These are phyloP conservation scores for Candida morakotiae DNA, from an alignment of 805 yeast genomes.

Conservation along the genomic window DNA sequence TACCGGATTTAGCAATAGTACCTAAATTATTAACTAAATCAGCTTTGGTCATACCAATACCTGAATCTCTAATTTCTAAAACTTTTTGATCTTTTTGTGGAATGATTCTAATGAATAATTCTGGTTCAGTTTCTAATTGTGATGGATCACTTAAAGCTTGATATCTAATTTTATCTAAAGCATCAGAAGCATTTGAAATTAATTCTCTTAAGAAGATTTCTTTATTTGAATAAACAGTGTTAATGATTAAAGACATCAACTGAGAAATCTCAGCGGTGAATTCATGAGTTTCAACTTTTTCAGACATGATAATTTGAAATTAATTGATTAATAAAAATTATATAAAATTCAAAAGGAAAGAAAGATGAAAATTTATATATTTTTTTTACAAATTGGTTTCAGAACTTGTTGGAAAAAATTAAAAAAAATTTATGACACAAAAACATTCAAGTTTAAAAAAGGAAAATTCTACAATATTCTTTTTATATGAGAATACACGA, in stretches of 20 bases:
- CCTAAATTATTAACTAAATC: constrained; percentile 98
- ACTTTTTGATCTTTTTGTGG: constrained; percentile 94
- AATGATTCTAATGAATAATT: constrained; percentile 93
- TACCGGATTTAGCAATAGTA: constrained; percentile 99
- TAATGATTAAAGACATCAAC: constrained; percentile 99
- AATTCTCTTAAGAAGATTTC: constrained; percentile 98
- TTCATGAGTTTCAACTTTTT: constrained; percentile 76
- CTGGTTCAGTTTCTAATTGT: constrained; percentile 91
- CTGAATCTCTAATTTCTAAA: constrained; percentile 96
- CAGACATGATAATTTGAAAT: constrained; percentile 36
- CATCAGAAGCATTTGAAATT: constrained; percentile 98
- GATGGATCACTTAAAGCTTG: constrained; percentile 91
- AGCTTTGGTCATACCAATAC: constrained; percentile 99
- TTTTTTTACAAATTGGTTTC: background rate
- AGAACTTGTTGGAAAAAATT: constrained; percentile 1
- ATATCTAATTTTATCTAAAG: constrained; percentile 96
- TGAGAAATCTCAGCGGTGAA: constrained; percentile 99
- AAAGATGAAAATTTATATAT: background rate
- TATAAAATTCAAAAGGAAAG: background rate
- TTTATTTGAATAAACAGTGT: constrained; percentile 99
- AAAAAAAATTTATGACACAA: constrained; percentile 3
- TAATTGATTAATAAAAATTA: background rate
- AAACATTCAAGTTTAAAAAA: background rate
- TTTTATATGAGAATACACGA: background rate
- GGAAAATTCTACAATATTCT: constrained; percentile 7